Conservation (phyloP, 495 filamentous ascomycete genomes). For the Hyphodiscus hymeniophilus region DNA sequence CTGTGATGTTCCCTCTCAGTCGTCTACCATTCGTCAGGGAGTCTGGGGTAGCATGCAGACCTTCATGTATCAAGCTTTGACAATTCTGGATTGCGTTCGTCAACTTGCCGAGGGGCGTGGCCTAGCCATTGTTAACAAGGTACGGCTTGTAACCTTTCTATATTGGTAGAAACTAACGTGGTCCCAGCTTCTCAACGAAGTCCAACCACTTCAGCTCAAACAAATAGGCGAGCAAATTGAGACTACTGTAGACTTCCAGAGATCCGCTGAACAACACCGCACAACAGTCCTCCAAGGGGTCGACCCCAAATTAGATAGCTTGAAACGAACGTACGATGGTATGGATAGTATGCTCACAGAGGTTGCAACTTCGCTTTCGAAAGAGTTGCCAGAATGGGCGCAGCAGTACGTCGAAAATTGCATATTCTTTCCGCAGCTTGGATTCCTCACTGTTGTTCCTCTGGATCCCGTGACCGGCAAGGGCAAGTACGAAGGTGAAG, state of each 20-base stretch:
- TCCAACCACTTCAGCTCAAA: conserved; percentile 44
- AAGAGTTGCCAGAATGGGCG: conserved; percentile 51
- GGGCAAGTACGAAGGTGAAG: conserved; percentile 57
- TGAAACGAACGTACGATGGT: conserved; percentile 72
- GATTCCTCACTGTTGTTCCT: conserved; percentile 75
- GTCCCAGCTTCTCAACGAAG: conserved; percentile 24
- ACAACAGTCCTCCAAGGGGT: conserved; percentile 67
- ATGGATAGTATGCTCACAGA: conserved; percentile 62
- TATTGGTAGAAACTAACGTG: not conserved
- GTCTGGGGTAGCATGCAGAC: conserved; percentile 61
- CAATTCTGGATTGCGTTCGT: conserved; percentile 55
- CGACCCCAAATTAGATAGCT: conserved; percentile 65
- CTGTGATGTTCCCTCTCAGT: conserved; percentile 49
- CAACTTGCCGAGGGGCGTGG: conserved; percentile 50
- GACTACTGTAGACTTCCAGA: conserved; percentile 74
- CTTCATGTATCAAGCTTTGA: conserved; percentile 48
- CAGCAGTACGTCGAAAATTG: conserved; percentile 49
- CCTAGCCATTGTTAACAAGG: conserved; percentile 51
- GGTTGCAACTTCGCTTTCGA: conserved; percentile 53
- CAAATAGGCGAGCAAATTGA: conserved; percentile 61
- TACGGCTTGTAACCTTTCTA: conserved; percentile 22
- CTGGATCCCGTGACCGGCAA: conserved; percentile 52
- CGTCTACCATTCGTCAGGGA: conserved; percentile 49
- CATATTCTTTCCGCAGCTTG: conserved; percentile 85
- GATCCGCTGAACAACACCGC: conserved; percentile 62